Evolutionary conservation across 2,329 filamentous ascomycete genomes (phyloP).

Genomic region (Phyllosticta capitalensis): DNA sequence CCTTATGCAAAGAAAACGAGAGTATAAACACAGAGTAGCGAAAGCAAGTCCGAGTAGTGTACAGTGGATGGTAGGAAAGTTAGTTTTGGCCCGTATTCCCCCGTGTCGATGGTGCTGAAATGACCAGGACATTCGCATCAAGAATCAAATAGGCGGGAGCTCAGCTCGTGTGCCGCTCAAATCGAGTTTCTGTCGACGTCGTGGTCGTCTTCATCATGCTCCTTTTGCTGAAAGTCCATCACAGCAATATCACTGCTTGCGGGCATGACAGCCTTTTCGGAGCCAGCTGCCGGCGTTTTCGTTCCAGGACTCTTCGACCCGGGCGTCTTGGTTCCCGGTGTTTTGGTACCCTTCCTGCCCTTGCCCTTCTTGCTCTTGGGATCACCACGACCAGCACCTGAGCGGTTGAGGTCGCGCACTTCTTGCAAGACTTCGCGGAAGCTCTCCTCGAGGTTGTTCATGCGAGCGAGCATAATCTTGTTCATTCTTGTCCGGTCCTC

Average conservation of each 20-base stretch:
- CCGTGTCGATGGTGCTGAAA: neutral
- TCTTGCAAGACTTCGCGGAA: slow-evolving; percentile 80
- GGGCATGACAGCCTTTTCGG: neutral
- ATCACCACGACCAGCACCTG: slow-evolving; percentile 14
- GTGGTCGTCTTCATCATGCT: neutral
- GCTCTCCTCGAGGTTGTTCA: slow-evolving; percentile 88
- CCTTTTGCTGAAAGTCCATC: neutral
- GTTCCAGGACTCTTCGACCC: neutral
- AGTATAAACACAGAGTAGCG: neutral
- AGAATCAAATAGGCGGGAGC: neutral
- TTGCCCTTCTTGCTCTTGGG: neutral
- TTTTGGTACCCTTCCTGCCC: slow-evolving; percentile 1
- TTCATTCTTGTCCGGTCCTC: slow-evolving; percentile 39
- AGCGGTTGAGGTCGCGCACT: slow-evolving; percentile 51
- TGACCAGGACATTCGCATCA: neutral
- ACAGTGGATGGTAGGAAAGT: neutral
- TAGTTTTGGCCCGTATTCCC: neutral
- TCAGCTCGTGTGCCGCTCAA: neutral
- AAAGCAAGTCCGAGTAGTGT: neutral
- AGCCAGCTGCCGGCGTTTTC: neutral
- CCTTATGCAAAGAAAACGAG: neutral
- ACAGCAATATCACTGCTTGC: neutral
- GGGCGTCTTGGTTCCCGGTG: neutral
- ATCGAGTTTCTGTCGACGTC: neutral
- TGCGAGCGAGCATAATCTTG: slow-evolving; percentile 73